Conservation (phyloP, 176 grass and related monocot genomes). For the Lolium perenne region DNA sequence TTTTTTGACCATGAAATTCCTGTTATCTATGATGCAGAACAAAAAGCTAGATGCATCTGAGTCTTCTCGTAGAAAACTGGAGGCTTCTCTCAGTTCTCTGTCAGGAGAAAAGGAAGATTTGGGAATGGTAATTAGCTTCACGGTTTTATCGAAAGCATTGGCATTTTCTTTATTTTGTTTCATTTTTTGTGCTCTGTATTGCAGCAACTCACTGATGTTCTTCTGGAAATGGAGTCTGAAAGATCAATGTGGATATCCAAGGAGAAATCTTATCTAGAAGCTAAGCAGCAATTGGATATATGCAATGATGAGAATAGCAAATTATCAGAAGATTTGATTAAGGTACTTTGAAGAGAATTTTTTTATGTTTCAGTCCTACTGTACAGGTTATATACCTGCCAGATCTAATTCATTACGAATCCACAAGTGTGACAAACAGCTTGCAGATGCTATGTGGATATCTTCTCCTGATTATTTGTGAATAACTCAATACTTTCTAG, state of each 20-base stretch:
- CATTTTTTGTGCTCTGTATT: slow-evolving; percentile 43
- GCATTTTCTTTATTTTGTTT: slow-evolving; percentile 13
- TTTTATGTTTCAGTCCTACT: slow-evolving; percentile 1
- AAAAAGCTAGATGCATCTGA: slow-evolving; percentile 63
- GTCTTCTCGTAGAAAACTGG: slow-evolving; percentile 50
- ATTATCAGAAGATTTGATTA: slow-evolving; percentile 70
- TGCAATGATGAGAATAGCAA: slow-evolving; percentile 58
- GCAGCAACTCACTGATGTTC: slow-evolving; percentile 91
- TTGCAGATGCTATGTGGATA: slow-evolving; percentile 13
- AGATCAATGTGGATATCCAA: slow-evolving; percentile 66
- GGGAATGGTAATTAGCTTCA: slow-evolving; percentile 71
- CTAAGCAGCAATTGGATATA: slow-evolving; percentile 55
- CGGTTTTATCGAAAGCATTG: slow-evolving; percentile 20
- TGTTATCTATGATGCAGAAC: slow-evolving; percentile 48
- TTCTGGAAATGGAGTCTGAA: slow-evolving; percentile 86
- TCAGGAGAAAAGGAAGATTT: slow-evolving; percentile 88
- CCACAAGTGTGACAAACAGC: neutral
- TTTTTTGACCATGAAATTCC: slow-evolving; percentile 17
- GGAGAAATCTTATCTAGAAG: slow-evolving; percentile 64
- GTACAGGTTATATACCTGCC: neutral
- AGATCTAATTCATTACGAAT: slow-evolving; percentile 15
- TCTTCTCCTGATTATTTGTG: slow-evolving; percentile 10
- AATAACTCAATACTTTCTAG: neutral
- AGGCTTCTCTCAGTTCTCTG: slow-evolving; percentile 61
- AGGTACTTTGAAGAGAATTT: slow-evolving; percentile 58